Evolutionary conservation across 2,329 filamentous ascomycete species (phyloP), one percentile per base, ranked within the genome.

Genomic region (Xylaria sp.): DNA sequence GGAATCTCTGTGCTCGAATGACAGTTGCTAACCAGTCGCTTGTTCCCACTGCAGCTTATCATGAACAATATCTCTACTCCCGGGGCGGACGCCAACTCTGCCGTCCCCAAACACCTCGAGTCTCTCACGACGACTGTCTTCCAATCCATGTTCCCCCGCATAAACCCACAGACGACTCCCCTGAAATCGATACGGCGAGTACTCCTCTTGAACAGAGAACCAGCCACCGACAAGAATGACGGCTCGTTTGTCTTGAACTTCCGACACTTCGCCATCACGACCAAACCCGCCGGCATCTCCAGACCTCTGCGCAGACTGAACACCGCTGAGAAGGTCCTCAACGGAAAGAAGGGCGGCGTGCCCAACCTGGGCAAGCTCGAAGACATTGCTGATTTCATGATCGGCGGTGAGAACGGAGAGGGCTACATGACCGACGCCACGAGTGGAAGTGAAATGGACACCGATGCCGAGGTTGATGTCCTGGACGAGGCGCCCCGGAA

Each of bases 11-110:
- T 34, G 13, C 18, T 39, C 37, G 9, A 11, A 3, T 13, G 13
- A 18, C 2, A 9, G 3, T 44, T 30, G n/a, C 35, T 62, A 42
- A 59, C 34, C 39, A 4, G 53, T 48, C 11, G 42, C 56, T 47
- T 34, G 5, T 37, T 10, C 16, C 2, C 4, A 37, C 35, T 54
- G 13, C 62, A 88, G 84, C 83, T 99, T 50, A 94, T 99, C 66
- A 97, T 99, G 94, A 99, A 99, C 78, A 97, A 96, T 75, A 96
- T 99, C 75, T 84, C 84, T 46, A 88, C 86, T 2, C 82, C 88
- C 34, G 79, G 77, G 37, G 71, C 81, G 50, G 83, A 86, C 59
- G 76, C 83, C 35, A 82, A 81, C 59, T 83, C 85, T 19, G 85
- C 88, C 63, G 87, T 96, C n/a, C 92, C 93, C 4, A 95, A 91